A percentile compares a stretch with the other conserved stretches of the same genome.
Evolutionary conservation across 257 asterid genomes (phyloP).

Genomic region (Forsythia suspensa): DNA sequence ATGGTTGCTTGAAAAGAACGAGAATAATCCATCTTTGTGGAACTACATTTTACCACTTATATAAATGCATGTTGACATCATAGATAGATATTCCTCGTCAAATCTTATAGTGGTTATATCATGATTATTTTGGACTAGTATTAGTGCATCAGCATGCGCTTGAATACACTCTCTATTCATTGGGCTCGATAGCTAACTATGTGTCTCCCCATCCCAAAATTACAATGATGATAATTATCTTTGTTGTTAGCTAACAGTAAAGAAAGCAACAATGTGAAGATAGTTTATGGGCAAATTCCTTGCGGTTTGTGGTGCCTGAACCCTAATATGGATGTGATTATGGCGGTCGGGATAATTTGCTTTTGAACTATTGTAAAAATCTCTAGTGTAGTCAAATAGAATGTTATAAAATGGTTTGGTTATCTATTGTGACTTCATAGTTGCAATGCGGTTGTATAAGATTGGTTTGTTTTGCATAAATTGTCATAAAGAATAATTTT

Average conservation of each 20-base stretch:
- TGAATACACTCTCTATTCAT: neutral
- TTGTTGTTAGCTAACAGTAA: neutral
- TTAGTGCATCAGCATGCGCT: neutral
- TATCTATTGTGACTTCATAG: neutral
- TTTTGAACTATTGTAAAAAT: neutral
- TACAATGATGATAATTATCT: neutral
- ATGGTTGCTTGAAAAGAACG: neutral
- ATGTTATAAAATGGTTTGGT: too few species aligned
- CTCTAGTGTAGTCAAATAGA: neutral
- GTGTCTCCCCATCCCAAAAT: neutral
- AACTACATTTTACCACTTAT: neutral
- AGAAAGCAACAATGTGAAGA: neutral
- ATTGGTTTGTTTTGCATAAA: neutral
- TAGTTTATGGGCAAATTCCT: neutral
- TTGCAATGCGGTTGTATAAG: neutral
- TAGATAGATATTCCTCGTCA: neutral
- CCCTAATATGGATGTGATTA: neutral
- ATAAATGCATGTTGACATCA: neutral
- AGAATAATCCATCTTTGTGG: neutral
- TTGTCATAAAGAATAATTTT: neutral
- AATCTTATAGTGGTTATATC: neutral
- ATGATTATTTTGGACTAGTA: neutral
- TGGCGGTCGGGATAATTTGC: neutral
- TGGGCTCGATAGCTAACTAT: neutral
- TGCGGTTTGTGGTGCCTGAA: too few species aligned